Percentiles rank a stretch among this genome's conserved stretches.
These are phyloP conservation scores for Diospyros kaki DNA, from an alignment of 148 eudicot species.

Conservation along the genomic window DNA sequence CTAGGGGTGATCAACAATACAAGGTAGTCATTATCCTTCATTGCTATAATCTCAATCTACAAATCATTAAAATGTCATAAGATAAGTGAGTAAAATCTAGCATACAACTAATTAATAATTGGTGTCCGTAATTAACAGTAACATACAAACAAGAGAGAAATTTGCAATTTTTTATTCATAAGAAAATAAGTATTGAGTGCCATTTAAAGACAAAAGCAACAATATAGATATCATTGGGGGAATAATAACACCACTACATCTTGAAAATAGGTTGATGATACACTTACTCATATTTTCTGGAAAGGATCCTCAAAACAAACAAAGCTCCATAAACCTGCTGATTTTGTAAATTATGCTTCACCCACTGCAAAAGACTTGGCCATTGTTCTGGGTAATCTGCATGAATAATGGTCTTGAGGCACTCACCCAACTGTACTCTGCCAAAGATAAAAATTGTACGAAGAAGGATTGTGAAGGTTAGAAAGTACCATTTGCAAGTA, in stretches of 20 bases:
- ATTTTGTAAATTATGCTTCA: constrained; percentile 83
- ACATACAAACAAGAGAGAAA: not conserved
- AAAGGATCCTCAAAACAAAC: constrained; percentile 86
- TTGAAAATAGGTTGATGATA: not conserved
- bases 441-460: not conserved
- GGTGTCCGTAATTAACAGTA: too few species aligned
- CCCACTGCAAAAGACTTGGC: constrained; percentile 95
- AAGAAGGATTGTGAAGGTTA: too few species aligned
- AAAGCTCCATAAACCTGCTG: constrained; percentile 97
- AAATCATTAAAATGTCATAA: not conserved
- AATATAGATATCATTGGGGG: not conserved
- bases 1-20: not conserved
- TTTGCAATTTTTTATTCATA: not conserved
- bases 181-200: not conserved
- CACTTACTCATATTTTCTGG: constrained; percentile 96
- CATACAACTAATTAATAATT: too few species aligned
- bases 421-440: constrained; percentile 96
- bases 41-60: not conserved
- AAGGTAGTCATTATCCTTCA: not conserved
- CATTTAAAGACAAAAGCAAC: not conserved
- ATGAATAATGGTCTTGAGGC: constrained; percentile 89
- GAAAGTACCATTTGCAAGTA: constrained; percentile 1
- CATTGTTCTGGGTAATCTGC: constrained; percentile 98
- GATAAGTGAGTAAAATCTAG: too few species aligned
- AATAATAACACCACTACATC: not conserved